Percentiles rank a stretch among this genome's conserved stretches.
phyloP scores from a whole-genome alignment of 768 basidiomycete genomes.

The Suillus plorans region DNA sequence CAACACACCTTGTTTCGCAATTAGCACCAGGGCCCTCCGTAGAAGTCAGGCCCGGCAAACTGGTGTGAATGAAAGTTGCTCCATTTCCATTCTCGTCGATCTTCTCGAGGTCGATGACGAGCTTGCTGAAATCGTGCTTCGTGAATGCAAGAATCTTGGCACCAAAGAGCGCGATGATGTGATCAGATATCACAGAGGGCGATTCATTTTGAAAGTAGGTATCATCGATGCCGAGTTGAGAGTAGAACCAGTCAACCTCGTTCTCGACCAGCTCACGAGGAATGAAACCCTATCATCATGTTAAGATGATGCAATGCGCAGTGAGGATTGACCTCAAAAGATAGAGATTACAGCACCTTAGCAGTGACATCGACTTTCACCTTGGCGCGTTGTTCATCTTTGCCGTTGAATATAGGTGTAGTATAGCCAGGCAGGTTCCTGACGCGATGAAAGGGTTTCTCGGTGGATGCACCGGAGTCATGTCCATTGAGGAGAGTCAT shows the following conservation, averaged over 20 bases:
- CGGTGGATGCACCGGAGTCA: slow-evolving; percentile 34
- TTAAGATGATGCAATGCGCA: slow-evolving; percentile 4
- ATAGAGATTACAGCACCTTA: slow-evolving; percentile 46
- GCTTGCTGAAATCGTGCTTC: slow-evolving; percentile 84
- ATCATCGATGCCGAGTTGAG: slow-evolving; percentile 84
- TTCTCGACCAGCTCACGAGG: slow-evolving; percentile 82
- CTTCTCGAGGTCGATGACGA: slow-evolving; percentile 95
- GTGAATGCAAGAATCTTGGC: slow-evolving; percentile 94
- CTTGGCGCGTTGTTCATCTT: slow-evolving; percentile 81
- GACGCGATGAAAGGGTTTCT: slow-evolving; percentile 55
- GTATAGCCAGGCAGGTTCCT: slow-evolving; percentile 87
- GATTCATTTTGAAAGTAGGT: slow-evolving; percentile 87
- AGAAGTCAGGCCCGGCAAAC: slow-evolving; percentile 76
- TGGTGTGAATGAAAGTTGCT: slow-evolving; percentile 95
- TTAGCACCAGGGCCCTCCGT: slow-evolving; percentile 86
- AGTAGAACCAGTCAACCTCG: slow-evolving; percentile 98
- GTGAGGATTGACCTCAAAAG: not conserved
- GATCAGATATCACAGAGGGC: slow-evolving; percentile 66
- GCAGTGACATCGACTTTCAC: slow-evolving; percentile 75
- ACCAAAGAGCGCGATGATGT: slow-evolving; percentile 92
- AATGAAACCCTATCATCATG: slow-evolving; percentile 74
- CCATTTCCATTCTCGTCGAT: slow-evolving; percentile 79
- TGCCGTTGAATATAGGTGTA: slow-evolving; percentile 88
- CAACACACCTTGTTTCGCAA: slow-evolving; percentile 73
- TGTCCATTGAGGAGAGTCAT: slow-evolving; percentile 14